Conservation (phyloP, 768 basidiomycete species). For the Lyophyllum decastes region DNA sequence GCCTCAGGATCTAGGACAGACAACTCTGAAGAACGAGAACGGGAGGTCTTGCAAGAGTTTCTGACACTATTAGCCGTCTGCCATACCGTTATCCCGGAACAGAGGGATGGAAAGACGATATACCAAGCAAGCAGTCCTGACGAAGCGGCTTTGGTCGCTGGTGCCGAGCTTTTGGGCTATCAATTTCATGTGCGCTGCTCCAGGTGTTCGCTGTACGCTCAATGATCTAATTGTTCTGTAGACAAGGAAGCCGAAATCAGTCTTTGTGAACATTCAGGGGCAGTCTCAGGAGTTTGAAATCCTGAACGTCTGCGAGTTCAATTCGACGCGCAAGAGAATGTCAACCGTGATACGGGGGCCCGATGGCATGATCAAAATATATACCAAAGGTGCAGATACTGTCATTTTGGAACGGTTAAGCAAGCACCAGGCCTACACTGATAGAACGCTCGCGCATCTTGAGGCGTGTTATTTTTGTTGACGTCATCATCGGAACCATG, state of each 20-base stretch:
- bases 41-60: slow-evolving; percentile 65
- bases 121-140: slow-evolving; percentile 98
- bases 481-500: slow-evolving; percentile 5
- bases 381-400: slow-evolving; percentile 97
- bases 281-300: slow-evolving; percentile 80
- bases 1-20: slow-evolving; percentile 32
- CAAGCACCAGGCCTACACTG: slow-evolving; percentile 80
- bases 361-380: slow-evolving; percentile 90
- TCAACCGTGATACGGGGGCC: slow-evolving; percentile 89
- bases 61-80: slow-evolving; percentile 89
- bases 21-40: slow-evolving; percentile 39
- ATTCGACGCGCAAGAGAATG: slow-evolving; percentile 97
- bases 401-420: slow-evolving; percentile 94
- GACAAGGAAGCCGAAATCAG: slow-evolving; percentile 95
- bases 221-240: slow-evolving; percentile 27
- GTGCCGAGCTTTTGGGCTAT: slow-evolving; percentile 90
- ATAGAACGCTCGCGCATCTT: slow-evolving; percentile 85
- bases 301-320: slow-evolving; percentile 98
- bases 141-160: slow-evolving; percentile 93
- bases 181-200: slow-evolving; percentile 80
- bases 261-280: slow-evolving; percentile 83
- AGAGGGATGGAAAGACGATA: slow-evolving; percentile 82
- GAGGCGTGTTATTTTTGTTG: slow-evolving; percentile 59
- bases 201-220: not conserved
- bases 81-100: slow-evolving; percentile 97